Conservation (phyloP, 108 stramenopile genomes). For the Cyclotella sp. region DNA sequence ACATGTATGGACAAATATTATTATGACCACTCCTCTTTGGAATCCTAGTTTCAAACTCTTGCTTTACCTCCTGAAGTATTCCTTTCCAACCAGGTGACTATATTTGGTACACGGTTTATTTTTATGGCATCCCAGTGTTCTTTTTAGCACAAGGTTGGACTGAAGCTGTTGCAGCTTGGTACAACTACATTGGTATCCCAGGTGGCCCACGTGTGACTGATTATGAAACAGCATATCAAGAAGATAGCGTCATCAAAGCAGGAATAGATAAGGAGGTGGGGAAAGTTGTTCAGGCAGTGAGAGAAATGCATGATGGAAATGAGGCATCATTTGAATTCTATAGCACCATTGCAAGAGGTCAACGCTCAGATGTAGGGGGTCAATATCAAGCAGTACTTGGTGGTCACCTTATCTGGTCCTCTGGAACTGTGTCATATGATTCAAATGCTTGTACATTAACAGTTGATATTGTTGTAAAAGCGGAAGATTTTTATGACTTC, state of each 20-base stretch:
- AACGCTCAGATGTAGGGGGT: not conserved
- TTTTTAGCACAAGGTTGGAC: slow-evolving; percentile 1
- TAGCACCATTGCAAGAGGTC: not conserved
- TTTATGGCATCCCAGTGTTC: not conserved
- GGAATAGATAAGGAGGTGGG: not conserved
- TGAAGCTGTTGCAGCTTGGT: not conserved
- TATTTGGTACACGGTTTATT: not conserved
- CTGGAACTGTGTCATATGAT: not conserved
- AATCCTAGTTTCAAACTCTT: no score
- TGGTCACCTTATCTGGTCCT: not conserved
- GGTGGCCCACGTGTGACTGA: not conserved
- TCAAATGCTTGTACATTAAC: not conserved
- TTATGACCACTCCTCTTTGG: no score
- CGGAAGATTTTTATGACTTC: not conserved
- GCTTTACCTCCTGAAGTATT: not conserved
- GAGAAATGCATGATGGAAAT: not conserved
- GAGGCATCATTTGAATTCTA: not conserved
- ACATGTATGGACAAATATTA: no score
- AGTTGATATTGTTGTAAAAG: not conserved
- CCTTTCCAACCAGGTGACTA: not conserved
- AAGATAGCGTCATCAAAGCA: not conserved
- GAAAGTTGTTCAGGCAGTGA: not conserved
- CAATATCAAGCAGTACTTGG: slow-evolving; percentile 1
- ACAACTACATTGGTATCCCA: slow-evolving; percentile 1
- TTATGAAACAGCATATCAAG: not conserved